These are phyloP conservation scores for Starmerella ratchasimensis DNA, from an alignment of 805 yeast species.

Conservation along the genomic window DNA sequence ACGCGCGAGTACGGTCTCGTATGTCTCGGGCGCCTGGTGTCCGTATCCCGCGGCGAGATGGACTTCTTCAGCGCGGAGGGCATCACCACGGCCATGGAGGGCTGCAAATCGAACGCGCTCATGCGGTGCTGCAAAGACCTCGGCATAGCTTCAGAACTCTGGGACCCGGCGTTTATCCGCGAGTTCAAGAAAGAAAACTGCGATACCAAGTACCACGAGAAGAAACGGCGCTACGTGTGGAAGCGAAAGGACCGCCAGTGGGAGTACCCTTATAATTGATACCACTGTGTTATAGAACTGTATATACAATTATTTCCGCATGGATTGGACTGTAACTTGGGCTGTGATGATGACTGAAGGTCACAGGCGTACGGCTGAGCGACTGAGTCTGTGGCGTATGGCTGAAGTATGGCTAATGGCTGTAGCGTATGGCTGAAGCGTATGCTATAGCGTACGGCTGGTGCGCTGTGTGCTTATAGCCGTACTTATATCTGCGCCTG, in stretches of 20 bases:
- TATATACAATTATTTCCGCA: background rate
- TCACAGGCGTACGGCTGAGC: too few relatives aligned
- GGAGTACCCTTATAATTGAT: slow-evolving; percentile 74
- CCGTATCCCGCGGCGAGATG: slow-evolving; percentile 92
- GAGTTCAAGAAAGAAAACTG: slow-evolving; percentile 50
- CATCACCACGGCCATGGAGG: slow-evolving; percentile 91
- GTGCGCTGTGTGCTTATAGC: too few relatives aligned
- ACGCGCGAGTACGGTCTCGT: slow-evolving; percentile 85
- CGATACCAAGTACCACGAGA: slow-evolving; percentile 75
- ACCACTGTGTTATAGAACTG: too few relatives aligned
- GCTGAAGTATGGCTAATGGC: too few relatives aligned
- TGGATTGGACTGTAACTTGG: too few relatives aligned
- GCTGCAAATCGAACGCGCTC: slow-evolving; percentile 89
- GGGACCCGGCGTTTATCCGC: slow-evolving; percentile 90
- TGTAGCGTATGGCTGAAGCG: too few relatives aligned
- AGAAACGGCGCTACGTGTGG: slow-evolving; percentile 70
- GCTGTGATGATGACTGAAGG: too few relatives aligned
- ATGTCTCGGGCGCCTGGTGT: slow-evolving; percentile 75
- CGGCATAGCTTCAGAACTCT: slow-evolving; percentile 89
- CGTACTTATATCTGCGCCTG: too few relatives aligned
- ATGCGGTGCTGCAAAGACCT: slow-evolving; percentile 97
- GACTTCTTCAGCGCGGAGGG: slow-evolving; percentile 77
- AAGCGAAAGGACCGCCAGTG: slow-evolving; percentile 68
- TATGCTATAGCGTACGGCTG: too few relatives aligned
- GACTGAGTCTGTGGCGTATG: too few relatives aligned